Evolutionary conservation across 2,329 filamentous ascomycete species (phyloP), one percentile per base, ranked within the genome.

Genomic region (Scedosporium aurantiacum): DNA sequence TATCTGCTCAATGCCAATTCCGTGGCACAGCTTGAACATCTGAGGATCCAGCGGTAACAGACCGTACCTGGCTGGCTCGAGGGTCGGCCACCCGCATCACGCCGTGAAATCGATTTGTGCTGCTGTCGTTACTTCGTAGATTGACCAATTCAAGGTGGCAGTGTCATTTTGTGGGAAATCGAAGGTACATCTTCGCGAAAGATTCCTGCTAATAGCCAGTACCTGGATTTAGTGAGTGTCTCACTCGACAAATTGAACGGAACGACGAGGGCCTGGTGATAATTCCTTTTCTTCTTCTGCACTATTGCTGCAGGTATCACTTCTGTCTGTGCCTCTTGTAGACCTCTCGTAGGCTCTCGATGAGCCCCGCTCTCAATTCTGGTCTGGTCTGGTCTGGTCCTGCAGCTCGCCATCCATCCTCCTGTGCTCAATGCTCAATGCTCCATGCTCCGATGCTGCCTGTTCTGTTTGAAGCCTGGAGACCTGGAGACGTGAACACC

Each of bases 381-480:
- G n/a, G n/a, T 54, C 50, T n/a, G n/a, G 43, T 7, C 7, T 47
- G 43, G 3, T 23, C 56, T 58, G 27, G n/a, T 18, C 28, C 56
- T 37, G 56, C 18, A 57, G 28, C 27, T 41, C 12, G 27, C 54
- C 54, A 25, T 32, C 32, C 27, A 58, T 5, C 56, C 18, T 37
- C 18, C 5, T 23, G 7, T 40, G 23, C 32, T 40, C 37, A n/a
- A 18, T 43, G 37, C 18, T 23, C n/a, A n/a, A n/a, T n/a, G n/a
- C 16, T 37, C n/a, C 16, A 12, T 14, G 57, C 40, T 8, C 40
- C 40, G 27, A 16, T 37, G n/a, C 56, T 37, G 18, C 28, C 28
- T 41, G 56, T 58, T 28, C 56, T 25, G 58, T 60, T 60, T 60
- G 58, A 60, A 60, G 58, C 58, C 16, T 23, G 27, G 58, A n/a